Percentiles rank a stretch among this genome's conserved stretches.
phyloP scores from a whole-genome alignment of 2,329 filamentous ascomycete species.

The Fusarium fracticaudum region DNA sequence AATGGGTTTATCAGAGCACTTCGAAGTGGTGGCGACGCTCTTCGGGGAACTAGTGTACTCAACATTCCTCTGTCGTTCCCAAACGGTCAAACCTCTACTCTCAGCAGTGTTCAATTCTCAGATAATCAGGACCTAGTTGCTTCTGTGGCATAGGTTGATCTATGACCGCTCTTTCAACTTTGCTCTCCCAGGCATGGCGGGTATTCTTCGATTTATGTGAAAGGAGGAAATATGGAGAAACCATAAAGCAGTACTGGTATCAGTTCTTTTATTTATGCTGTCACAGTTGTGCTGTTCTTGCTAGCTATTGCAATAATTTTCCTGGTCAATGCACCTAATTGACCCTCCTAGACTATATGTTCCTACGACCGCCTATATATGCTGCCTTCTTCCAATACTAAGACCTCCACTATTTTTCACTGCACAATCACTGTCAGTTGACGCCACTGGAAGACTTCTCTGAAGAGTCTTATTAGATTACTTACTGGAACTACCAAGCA shows the following conservation, averaged over 20 bases:
- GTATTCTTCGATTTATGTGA: accelerated
- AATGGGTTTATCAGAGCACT: accelerated
- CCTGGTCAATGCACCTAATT: accelerated
- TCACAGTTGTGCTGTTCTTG: accelerated
- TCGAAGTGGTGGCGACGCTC: accelerated
- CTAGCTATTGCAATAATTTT: accelerated
- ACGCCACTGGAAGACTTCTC: background rate
- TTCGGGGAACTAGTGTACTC: accelerated
- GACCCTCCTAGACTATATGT: too few species aligned
- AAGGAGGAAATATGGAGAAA: background rate
- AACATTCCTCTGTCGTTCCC: background rate
- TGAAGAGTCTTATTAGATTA: accelerated
- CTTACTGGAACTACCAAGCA: background rate
- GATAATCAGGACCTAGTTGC: background rate
- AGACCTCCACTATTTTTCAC: background rate
- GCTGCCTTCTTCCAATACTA: background rate
- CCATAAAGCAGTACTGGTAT: background rate
- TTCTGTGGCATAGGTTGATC: background rate
- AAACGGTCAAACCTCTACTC: background rate
- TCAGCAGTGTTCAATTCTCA: background rate
- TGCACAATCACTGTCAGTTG: too few species aligned
- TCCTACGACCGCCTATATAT: background rate
- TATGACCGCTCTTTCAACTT: accelerated
- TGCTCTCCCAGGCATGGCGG: accelerated
- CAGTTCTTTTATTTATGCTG: background rate